Base-by-base conservation (phyloP, 768 basidiomycete genomes). In the Phaeotremella fagi region DNA sequence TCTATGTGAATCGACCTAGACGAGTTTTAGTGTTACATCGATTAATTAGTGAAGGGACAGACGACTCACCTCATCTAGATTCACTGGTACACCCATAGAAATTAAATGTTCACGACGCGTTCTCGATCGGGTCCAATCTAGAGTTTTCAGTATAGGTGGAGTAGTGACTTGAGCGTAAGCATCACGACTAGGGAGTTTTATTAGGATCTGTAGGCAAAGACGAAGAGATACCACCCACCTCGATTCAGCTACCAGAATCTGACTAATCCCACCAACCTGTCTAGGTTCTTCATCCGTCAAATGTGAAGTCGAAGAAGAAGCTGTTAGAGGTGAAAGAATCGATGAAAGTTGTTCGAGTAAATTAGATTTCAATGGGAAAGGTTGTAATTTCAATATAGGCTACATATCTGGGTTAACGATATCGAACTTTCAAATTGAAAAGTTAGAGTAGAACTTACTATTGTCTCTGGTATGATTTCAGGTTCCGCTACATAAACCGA, bases 91-190 rank as follows among this genome's bases (percentile, higher is more conserved):
- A 22, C 92, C 92, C 23, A 97, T 82, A 12, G 88, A 77, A 55
- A 94, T 94, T 44, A 97, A 79, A 66, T 95, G 89, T 68, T 90
- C 89, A 44, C 90, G 79, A 51, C 92, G 82, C 70, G 90, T 90
- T 38, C 87, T 82, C 52, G 90, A 94, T 43, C 90, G 85, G 46
- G 84, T 91, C 92, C 92, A 97, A 64, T 88, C 92, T 48, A 90
- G 84, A n/a, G 88, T 85, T 70, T 86, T 85, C 9, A 84, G 81
- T 28, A 87, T 85, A 1, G 86, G 83, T 0, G 84, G 80, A 59
- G 85, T 80, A 11, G 77, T 78, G 33, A 88, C 70, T 16, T 92
- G 79, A 54, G 80, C 82, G 74, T 90, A 89, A 48, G 90, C 75
- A 56, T 85, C 81, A 44, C 90, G 90, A 73, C 91, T 94, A 66